Evolutionary conservation across 768 basidiomycete species (phyloP).

Genomic region (Lenzites betulinus): DNA sequence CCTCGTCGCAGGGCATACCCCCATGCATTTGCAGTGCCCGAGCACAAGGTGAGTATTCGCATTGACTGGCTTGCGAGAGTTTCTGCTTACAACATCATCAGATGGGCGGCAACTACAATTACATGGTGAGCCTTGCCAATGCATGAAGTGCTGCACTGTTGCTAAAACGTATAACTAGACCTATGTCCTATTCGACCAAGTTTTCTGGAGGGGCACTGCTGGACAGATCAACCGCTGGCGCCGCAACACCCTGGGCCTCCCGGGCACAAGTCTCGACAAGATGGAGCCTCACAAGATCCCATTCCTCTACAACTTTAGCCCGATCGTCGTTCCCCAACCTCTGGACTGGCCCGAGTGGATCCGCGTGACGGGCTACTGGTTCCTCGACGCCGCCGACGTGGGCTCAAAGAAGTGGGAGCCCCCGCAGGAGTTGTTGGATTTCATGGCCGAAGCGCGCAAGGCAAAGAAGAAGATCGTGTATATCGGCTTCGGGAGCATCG

Average conservation of each 20-base stretch:
- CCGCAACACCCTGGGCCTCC: slow-evolving; percentile 70
- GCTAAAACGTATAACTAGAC: slow-evolving; percentile 46
- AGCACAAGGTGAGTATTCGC: slow-evolving; percentile 68
- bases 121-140: slow-evolving; percentile 65
- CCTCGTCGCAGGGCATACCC: slow-evolving; percentile 76
- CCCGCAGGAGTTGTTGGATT: slow-evolving; percentile 74
- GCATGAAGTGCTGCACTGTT: not conserved
- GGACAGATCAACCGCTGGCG: slow-evolving; percentile 97
- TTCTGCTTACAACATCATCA: slow-evolving; percentile 31
- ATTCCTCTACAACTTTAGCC: slow-evolving; percentile 97
- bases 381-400: slow-evolving; percentile 90
- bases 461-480: slow-evolving; percentile 90
- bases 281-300: slow-evolving; percentile 98
- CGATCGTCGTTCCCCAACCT: slow-evolving; percentile 86
- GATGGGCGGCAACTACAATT: slow-evolving; percentile 98
- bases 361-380: slow-evolving; percentile 96
- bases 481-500: slow-evolving; percentile 97
- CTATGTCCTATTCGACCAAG: slow-evolving; percentile 96
- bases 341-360: slow-evolving; percentile 99
- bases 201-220: slow-evolving; percentile 94
- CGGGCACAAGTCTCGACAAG: slow-evolving; percentile 85
- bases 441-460: slow-evolving; percentile 78
- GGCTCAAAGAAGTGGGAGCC: slow-evolving; percentile 88
- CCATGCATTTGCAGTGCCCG: slow-evolving; percentile 97
- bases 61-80: not conserved